Base-by-base conservation (phyloP, 805 yeast genomes). In the Millerozyma miso region DNA sequence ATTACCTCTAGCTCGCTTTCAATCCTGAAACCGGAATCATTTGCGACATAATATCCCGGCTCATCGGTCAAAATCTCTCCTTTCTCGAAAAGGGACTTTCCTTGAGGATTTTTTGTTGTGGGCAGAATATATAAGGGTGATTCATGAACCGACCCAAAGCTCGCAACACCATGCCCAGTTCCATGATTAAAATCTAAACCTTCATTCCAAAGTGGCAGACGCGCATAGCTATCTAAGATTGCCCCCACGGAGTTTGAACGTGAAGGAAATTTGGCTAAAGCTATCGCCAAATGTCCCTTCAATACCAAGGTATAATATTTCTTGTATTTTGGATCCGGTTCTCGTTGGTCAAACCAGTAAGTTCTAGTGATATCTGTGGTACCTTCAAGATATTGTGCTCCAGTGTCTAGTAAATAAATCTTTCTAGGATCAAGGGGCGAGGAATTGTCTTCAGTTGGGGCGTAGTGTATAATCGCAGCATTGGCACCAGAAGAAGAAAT, bases 141-240 rank as follows among this genome's bases (percentile, higher is more conserved):
- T 57, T 95, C 97, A 60, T 93, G 99, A 14, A 93, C 98, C 60
- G 85, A 84, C 37, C 95, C 79, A 59, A 76, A 91, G 16, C 90
- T 76, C 2, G 97, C 98, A n/a, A 93, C 85, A 3, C 99, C 99
- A 63, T 93, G 99, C 1, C 98, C 97, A 0, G 98, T 88, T 7
- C 99, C 98, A 63, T 93, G 99, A 49, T 83, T 79, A 60, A 86
- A 93, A 59, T 87, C 93, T 38, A 88, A 69, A 0, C 98, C 98
- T 40, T 80, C 73, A 33, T 79, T 70, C 89, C 95, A 86, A 46
- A 93, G 67, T 40, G 79, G 83, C 61, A 84, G 89, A 49, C 99
- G 75, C 0, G 97, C 96, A 40, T 89, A 71, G 0, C 80, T 69
- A 58, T 93, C 99, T 29, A 93, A 77, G 55, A 79, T 76, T 42